phyloP scores from a whole-genome alignment of 805 yeast species.

The Candida nemodendra region DNA sequence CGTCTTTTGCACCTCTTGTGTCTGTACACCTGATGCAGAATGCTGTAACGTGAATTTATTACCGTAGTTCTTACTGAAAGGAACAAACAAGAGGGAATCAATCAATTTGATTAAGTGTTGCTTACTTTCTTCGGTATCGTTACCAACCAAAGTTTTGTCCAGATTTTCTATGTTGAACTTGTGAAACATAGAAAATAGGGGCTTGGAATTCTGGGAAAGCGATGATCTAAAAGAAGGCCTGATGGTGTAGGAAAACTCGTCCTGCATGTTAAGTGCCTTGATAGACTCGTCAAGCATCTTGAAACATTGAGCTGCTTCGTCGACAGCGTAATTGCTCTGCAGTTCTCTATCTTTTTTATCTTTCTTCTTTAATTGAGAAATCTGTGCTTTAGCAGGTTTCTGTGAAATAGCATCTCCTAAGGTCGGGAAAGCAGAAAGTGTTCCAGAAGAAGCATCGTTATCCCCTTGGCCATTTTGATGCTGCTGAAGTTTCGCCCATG shows the following conservation, averaged over 20 bases:
- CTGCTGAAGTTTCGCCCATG: slow-evolving; percentile 51
- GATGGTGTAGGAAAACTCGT: slow-evolving; percentile 25
- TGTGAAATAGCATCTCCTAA: slow-evolving; percentile 24
- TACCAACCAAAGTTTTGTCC: slow-evolving; percentile 12
- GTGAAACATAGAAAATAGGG: slow-evolving; percentile 25
- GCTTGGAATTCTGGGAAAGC: slow-evolving; percentile 6
- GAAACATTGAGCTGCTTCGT: slow-evolving; percentile 25
- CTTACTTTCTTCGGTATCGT: slow-evolving; percentile 18
- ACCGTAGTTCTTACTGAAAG: slow-evolving; percentile 32
- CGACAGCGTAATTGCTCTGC: slow-evolving; percentile 16
- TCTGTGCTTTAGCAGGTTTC: slow-evolving; percentile 16
- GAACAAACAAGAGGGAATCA: slow-evolving; percentile 34
- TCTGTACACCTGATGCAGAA: slow-evolving; percentile 13
- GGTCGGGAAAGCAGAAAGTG: slow-evolving; percentile 32
- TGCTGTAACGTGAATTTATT: slow-evolving; percentile 17
- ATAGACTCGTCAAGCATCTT: slow-evolving; percentile 27
- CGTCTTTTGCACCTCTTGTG: slow-evolving; percentile 5
- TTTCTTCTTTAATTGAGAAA: slow-evolving; percentile 22
- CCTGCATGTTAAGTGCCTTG: slow-evolving; percentile 23
- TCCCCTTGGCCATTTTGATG: slow-evolving; percentile 27
- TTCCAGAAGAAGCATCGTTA: slow-evolving; percentile 9
- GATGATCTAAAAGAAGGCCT: slow-evolving; percentile 23
- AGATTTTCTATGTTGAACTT: slow-evolving; percentile 16
- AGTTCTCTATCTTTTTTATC: slow-evolving; percentile 29
- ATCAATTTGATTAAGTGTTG: slow-evolving; percentile 26